Conservation (phyloP, 208 protist species). For the Phytomonas sp. region DNA sequence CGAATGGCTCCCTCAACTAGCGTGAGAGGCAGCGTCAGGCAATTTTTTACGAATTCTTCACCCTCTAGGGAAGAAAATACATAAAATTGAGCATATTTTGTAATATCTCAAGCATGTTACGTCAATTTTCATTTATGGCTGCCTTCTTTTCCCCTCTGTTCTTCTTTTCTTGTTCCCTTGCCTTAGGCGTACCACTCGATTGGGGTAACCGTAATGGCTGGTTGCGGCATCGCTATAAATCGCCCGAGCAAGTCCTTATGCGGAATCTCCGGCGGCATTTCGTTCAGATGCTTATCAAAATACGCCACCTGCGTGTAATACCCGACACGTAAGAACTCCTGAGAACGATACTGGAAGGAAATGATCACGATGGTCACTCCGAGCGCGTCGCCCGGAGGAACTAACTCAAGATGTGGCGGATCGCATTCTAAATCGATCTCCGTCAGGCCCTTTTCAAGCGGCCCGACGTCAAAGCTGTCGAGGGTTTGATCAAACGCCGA, state of each 20-base stretch:
- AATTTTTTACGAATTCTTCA: neutral
- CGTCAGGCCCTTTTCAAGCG: conserved; percentile 88
- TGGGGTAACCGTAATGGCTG: conserved; percentile 70
- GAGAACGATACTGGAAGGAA: conserved; percentile 90
- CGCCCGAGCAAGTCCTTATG: conserved; percentile 50
- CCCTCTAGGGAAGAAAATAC: neutral
- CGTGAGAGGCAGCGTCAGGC: neutral
- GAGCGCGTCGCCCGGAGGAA: conserved; percentile 90
- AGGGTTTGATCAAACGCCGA: conserved; percentile 95
- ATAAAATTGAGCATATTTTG: neutral
- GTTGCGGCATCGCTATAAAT: conserved; percentile 82
- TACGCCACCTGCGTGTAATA: conserved; percentile 97
- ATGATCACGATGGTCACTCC: conserved; percentile 96
- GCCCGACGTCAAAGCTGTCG: conserved; percentile 95
- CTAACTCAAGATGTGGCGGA: conserved; percentile 85
- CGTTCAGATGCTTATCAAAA: conserved; percentile 65
- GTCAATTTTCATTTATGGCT: conserved; percentile 3
- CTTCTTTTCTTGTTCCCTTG: neutral
- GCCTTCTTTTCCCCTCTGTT: neutral
- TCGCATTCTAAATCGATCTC: conserved; percentile 93
- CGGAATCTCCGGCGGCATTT: conserved; percentile 37
- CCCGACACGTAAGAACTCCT: conserved; percentile 96
- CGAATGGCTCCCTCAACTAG: neutral
- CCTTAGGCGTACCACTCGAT: conserved; percentile 52
- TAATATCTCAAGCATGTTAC: neutral